Evolutionary conservation across 2,329 filamentous ascomycete species (phyloP).

Genomic region (Penicillium sp.): DNA sequence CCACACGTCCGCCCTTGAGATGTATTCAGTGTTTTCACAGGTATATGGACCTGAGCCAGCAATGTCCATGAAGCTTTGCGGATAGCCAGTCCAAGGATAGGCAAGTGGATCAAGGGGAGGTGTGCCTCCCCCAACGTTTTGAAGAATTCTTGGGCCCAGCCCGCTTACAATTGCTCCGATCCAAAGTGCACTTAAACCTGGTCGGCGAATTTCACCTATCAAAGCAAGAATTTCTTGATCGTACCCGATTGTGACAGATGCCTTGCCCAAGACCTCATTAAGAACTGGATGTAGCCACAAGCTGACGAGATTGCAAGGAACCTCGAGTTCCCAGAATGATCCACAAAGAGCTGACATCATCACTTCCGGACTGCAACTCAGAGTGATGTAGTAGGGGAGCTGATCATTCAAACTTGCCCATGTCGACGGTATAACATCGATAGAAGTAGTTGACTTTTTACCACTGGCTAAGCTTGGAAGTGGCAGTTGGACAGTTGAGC

Average conservation of each 20-base stretch:
- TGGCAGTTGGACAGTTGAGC: slow-evolving; percentile 16
- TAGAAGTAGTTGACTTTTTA: neutral
- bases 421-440: neutral
- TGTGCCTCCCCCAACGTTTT: neutral
- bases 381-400: slow-evolving; percentile 22
- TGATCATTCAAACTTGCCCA: slow-evolving; percentile 14
- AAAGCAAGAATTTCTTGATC: slow-evolving; percentile 16
- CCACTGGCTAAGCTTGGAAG: slow-evolving; percentile 4
- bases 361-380: slow-evolving; percentile 21
- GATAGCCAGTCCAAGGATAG: slow-evolving; percentile 20
- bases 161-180: slow-evolving; percentile 17
- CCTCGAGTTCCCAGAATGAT: slow-evolving; percentile 20
- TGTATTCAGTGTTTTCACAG: neutral
- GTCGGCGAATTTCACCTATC: slow-evolving; percentile 20
- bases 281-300: slow-evolving; percentile 25
- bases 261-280: slow-evolving; percentile 9
- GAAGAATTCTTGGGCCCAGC: slow-evolving; percentile 11
- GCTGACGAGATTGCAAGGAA: slow-evolving; percentile 25
- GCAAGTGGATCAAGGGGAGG: slow-evolving; percentile 16
- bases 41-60: slow-evolving; percentile 17
- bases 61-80: slow-evolving; percentile 23
- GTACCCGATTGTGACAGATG: neutral
- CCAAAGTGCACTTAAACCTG: slow-evolving; percentile 16
- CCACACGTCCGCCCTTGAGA: slow-evolving; percentile 21
- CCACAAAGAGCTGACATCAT: slow-evolving; percentile 22